Base-by-base conservation (phyloP, 805 yeast genomes). In the Wickerhamiella occidentalis region DNA sequence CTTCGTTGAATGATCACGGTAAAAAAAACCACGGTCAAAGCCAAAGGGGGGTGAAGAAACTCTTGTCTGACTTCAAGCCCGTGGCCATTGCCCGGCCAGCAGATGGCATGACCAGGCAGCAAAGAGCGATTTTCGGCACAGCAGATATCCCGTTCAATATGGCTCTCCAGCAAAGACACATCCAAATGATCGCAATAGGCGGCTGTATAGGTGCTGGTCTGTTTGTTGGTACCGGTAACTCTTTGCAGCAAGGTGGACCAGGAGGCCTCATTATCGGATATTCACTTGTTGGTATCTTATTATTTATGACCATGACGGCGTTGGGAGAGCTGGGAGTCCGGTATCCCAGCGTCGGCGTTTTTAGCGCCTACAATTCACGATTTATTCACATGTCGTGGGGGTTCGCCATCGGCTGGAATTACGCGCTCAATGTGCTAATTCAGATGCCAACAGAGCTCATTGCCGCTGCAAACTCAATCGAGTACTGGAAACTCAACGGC, bases 151-250 rank as follows among this genome's bases (percentile, higher is more conserved):
- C 74, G 2, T 60, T 73, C 64, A 64, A 72, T 25, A 68, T 81
- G 54, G 62, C 71, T 6, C 68, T 73, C 47, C 64, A 63, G 53
- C 56, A 70, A 6, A 70, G 87, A 59, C 88, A 82, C 63, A 68
- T 82, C 58, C 77, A 79, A 52, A 76, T 83, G 80, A 80, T 82
- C 56, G 80, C 86, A 37, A 72, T 82, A 36, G 85, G 85, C 28
- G 82, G 85, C 30, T 77, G 82, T 56, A 77, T 81, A 45, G 90
- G 90, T 55, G 79, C 86, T 2, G 88, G 90, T 61, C 65, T 82
- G 49, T 76, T 82, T 55, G 78, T 82, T 46, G 86, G 87, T 56
- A 69, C 78, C 12, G 86, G 85, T 36, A 64, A 68, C 18, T 74
- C 82, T 1, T 69, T 82, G 53, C 60, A 65, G 29, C 63, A 67